phyloP scores from a whole-genome alignment of 495 filamentous ascomycete genomes.

The Xylaria acuta region DNA sequence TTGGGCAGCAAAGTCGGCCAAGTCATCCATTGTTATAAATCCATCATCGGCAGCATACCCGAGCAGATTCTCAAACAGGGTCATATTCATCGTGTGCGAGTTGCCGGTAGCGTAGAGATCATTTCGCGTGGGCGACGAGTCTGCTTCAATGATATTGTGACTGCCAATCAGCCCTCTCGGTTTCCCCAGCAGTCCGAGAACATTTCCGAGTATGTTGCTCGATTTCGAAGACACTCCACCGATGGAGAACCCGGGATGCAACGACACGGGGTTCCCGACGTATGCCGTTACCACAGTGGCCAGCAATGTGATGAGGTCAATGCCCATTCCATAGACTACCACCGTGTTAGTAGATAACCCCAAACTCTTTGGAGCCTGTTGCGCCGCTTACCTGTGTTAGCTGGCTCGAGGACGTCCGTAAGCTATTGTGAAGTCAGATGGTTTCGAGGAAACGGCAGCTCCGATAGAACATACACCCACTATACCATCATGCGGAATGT shows the following conservation, averaged over 20 bases:
- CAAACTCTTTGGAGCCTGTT: slow-evolving; percentile 7
- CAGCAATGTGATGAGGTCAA: slow-evolving; percentile 45
- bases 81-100: slow-evolving; percentile 49
- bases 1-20: slow-evolving; percentile 44
- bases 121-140: slow-evolving; percentile 60
- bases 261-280: slow-evolving; percentile 38
- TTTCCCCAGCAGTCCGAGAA: slow-evolving; percentile 35
- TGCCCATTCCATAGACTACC: slow-evolving; percentile 34
- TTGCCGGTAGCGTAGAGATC: slow-evolving; percentile 59
- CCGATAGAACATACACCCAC: slow-evolving; percentile 14
- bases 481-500: slow-evolving; percentile 58
- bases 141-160: slow-evolving; percentile 64
- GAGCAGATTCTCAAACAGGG: slow-evolving; percentile 40
- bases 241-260: slow-evolving; percentile 34
- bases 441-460: background rate
- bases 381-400: slow-evolving; percentile 26
- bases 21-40: slow-evolving; percentile 45
- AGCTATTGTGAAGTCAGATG: slow-evolving; percentile 21
- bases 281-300: slow-evolving; percentile 44
- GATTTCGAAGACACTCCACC: slow-evolving; percentile 22
- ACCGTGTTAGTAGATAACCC: background rate
- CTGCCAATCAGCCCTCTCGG: slow-evolving; percentile 53
- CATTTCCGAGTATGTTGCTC: slow-evolving; percentile 25
- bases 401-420: slow-evolving; percentile 10
- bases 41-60: slow-evolving; percentile 42